Conservation (phyloP, 1,284 basidiomycete genomes). For the Earliella scabrosa region DNA sequence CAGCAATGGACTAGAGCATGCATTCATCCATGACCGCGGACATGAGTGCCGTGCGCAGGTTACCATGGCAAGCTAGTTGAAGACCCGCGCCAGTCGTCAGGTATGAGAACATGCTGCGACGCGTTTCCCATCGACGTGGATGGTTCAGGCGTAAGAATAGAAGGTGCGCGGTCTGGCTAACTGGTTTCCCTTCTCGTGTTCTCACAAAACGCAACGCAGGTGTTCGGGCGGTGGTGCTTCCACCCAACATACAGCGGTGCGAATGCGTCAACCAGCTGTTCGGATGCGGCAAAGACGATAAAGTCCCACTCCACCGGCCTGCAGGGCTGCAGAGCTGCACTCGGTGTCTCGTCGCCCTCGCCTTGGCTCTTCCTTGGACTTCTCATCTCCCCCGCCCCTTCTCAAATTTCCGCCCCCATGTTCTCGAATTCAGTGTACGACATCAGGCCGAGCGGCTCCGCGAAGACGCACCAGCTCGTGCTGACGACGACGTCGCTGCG, state of each 20-base stretch:
- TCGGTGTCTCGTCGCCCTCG: too few species aligned
- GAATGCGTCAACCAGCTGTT: too few species aligned
- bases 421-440: constrained; percentile 18
- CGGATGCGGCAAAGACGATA: too few species aligned
- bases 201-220: constrained; percentile 22
- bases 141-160: constrained; percentile 11
- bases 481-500: constrained; percentile 44
- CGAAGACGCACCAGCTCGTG: constrained; percentile 38
- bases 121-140: constrained; percentile 13
- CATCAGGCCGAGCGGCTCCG: constrained; percentile 8
- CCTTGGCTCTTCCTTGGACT: too few species aligned
- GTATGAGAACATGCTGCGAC: constrained; percentile 3
- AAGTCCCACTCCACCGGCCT: too few species aligned
- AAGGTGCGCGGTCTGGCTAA: constrained; percentile 14
- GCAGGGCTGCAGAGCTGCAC: too few species aligned
- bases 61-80: constrained; percentile 25
- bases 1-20: constrained; percentile 23
- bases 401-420: background rate
- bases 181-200: background rate
- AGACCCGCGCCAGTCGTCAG: background rate
- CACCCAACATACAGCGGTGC: too few species aligned
- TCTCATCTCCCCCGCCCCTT: background rate
- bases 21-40: constrained; percentile 4
- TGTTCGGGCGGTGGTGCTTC: too few species aligned
- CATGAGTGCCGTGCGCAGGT: constrained; percentile 10